Evolutionary conservation across 176 grass and related monocot genomes (phyloP).

Genomic region (Eragrostis nindensis): DNA sequence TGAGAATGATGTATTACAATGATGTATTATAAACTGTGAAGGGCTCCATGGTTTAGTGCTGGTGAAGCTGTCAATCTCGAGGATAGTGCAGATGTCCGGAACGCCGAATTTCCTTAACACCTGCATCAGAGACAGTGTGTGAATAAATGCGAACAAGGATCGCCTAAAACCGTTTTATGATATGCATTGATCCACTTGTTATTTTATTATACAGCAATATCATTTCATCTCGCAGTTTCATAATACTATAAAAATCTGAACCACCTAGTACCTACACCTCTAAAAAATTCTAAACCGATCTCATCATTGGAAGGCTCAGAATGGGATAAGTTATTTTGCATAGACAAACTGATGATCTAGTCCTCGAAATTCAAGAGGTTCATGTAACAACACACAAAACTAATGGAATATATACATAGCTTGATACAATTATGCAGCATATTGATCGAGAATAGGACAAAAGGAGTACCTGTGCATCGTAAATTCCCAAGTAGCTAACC

Average conservation of each 20-base stretch:
- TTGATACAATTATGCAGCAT: neutral
- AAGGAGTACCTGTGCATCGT: constrained; percentile 74
- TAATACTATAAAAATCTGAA: neutral
- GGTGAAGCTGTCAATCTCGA: constrained; percentile 70
- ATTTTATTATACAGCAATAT: neutral
- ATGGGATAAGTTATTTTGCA: neutral
- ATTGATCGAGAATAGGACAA: neutral
- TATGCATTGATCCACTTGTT: neutral
- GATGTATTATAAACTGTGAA: neutral
- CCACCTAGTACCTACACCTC: neutral
- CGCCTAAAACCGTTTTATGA: neutral
- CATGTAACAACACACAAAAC: neutral
- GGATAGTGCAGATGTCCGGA: constrained; percentile 83
- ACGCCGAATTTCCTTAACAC: constrained; percentile 91
- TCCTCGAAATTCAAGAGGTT: neutral
- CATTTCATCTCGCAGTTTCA: neutral
- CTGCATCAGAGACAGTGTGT: constrained; percentile 36
- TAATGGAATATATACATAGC: neutral
- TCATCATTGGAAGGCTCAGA: neutral
- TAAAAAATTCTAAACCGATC: neutral
- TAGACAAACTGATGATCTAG: neutral
- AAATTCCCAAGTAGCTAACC: constrained; percentile 85
- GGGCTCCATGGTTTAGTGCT: constrained; percentile 1
- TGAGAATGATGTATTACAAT: neutral
- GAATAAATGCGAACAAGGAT: neutral